phyloP scores from a whole-genome alignment of 2,329 filamentous ascomycete species.

The Biscogniauxia mediterranea region DNA sequence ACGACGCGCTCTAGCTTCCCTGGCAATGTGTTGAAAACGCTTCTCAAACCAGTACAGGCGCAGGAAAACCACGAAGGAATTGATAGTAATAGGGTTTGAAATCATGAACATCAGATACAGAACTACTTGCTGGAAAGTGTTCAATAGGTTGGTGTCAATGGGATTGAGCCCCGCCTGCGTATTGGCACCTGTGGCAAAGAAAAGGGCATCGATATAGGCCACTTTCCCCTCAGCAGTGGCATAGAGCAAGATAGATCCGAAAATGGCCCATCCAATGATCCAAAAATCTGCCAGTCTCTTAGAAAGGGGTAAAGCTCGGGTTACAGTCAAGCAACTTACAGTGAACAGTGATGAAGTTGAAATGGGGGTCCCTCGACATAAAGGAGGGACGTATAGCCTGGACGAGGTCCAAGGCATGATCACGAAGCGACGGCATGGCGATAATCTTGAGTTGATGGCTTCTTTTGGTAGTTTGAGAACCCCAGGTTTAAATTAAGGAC shows the following conservation, averaged over 20 bases:
- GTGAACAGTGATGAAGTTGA: constrained; percentile 80
- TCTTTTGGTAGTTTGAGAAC: neutral
- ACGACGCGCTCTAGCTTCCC: constrained; percentile 66
- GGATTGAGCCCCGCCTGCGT: constrained; percentile 95
- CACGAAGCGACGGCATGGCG: constrained; percentile 35
- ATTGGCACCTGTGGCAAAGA: constrained; percentile 80
- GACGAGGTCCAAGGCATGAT: constrained; percentile 41
- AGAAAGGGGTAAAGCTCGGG: constrained; percentile 5
- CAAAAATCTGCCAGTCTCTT: constrained; percentile 61
- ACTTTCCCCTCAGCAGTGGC: constrained; percentile 56
- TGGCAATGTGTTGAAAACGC: constrained; percentile 80
- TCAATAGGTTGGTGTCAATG: constrained; percentile 63
- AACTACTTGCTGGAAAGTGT: constrained; percentile 71
- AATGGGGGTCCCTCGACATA: constrained; percentile 60
- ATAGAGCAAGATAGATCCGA: constrained; percentile 77
- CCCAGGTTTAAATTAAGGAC: neutral
- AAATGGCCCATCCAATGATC: constrained; percentile 69
- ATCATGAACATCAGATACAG: constrained; percentile 70
- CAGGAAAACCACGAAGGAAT: constrained; percentile 84
- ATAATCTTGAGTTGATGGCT: neutral
- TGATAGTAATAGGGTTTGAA: constrained; percentile 80
- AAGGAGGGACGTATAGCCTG: constrained; percentile 55
- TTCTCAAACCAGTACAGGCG: constrained; percentile 98
- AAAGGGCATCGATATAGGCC: constrained; percentile 81
- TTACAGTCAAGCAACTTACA: constrained; percentile 51